Base-by-base conservation (phyloP, 1,284 basidiomycete genomes). In the Leucoagaricus sp. region DNA sequence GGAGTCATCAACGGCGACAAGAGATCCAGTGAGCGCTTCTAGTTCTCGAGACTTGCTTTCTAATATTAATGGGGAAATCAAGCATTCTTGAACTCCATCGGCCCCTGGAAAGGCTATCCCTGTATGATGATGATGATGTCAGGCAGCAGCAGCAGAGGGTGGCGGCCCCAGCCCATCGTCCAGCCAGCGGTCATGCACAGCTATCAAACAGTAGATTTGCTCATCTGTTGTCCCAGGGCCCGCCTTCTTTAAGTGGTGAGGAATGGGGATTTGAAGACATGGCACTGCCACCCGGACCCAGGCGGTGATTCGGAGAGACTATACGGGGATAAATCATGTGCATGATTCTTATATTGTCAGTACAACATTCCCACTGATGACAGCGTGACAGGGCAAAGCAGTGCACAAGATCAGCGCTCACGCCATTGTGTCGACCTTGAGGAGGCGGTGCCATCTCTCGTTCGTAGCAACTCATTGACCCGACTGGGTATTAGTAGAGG, bases 1-100 rank as follows among this genome's bases (percentile, higher is more conserved):
- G 91, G 87, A 83, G 83, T 40, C 80, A 82, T 50, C 74, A 79
- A n/a, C 79, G 93, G 28, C 82, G 86, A 58, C 80, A 85, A 36
- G 91, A 90, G 68, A 75, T 86, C 17, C 75, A 75, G 78, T 80
- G 58, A 64, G 76, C 66, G 28, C 38, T 33, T 33, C 7, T 7
- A 7, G 31, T n/a, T 26, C 26, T 31, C 15, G n/a, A n/a, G n/a
- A n/a, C 17, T 25, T n/a, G 15, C 13, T 21, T 25, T 28, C 21
- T 17, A 28, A 44, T 36, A 51, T 49, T 23, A 53, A 40, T n/a
- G n/a, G 15, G 15, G n/a, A 23, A 26, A 26, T 42, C 21, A 28
- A 57, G 55, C 23, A 15, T 38, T 40, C 26, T 47, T 17, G 42
- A 52, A n/a, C 13, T 47, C 19, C 34, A 46, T 8, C 38, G 26